Base-by-base conservation (phyloP, 1,284 basidiomycete species). In the Fomitopsis pinicola region DNA sequence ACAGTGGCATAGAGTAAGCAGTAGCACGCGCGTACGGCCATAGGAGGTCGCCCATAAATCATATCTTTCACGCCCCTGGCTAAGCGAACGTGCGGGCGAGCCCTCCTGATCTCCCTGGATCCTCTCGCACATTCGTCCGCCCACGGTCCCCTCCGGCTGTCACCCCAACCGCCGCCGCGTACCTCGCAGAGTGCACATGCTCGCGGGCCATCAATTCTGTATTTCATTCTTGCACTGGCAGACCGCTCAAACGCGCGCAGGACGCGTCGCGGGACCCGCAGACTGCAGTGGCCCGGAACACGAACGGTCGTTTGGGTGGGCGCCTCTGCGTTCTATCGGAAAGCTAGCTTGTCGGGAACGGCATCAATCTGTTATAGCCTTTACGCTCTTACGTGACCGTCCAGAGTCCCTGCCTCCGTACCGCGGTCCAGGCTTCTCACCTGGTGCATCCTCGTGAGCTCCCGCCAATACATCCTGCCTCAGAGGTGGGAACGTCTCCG, bases 331-430 rank as follows among this genome's bases (percentile, higher is more conserved):
- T 52, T 52, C 48, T 52, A 53, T 53, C 52, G 52, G 52, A 53
- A 36, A 7, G 35, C 35, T 36, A 7, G 35, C 35, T 36, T 36
- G 35, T 36, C 35, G 38, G 38, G 38, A 54, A 54, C 36, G 19
- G 33, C 35, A 54, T 54, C 52, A 22, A 14, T 35, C 33, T 38
- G 14, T 6, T 22, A 50, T 58, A 58, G 36, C 44, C 44, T 58
- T 58, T 58, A 36, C 57, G 42, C 19, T 22, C 57, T 58, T 58
- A 58, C 57, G 57, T 58, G 22, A 22, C 57, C 22, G 1, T 26
- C 17, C 35, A 3, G 5, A 35, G 17, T 38, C 52, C 4, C 30
- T 5, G 50, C 50, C 50, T 5, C 9, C 19, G 12, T n/a, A 50
- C 48, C 28, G 35, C 52, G 36, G 52, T 54, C 52, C 36, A 40